Conservation (phyloP, 2,329 filamentous ascomycete genomes). For the Metarhizium humberi region DNA sequence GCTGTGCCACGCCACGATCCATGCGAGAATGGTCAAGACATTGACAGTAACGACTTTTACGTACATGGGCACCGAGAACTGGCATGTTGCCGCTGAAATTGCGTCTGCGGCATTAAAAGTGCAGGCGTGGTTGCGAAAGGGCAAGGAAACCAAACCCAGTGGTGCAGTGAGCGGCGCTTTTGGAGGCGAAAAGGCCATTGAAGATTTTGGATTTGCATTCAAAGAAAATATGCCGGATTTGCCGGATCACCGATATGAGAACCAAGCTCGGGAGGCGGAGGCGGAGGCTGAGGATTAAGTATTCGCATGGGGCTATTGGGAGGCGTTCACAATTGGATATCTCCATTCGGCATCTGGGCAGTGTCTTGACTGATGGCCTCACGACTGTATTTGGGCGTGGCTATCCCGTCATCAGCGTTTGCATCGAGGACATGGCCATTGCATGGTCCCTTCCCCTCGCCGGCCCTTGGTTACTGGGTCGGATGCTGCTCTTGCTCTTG, state of each 20-base stretch:
- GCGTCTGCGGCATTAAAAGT: conserved; percentile 28
- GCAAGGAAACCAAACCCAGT: conserved; percentile 2
- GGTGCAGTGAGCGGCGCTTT: conserved; percentile 10
- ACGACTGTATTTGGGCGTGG: too few species aligned
- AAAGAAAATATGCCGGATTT: conserved; percentile 15
- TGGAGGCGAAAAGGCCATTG: conserved; percentile 14
- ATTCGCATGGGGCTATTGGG: background rate
- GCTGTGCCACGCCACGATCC: conserved; percentile 26
- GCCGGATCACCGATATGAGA: conserved; percentile 7
- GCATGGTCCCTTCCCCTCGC: too few species aligned
- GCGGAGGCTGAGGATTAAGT: conserved; percentile 2
- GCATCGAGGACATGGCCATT: too few species aligned
- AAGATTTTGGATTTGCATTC: conserved; percentile 17
- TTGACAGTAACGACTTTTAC: conserved; percentile 33
- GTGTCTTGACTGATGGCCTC: too few species aligned
- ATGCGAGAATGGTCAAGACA: conserved; percentile 36
- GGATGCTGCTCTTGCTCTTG: too few species aligned
- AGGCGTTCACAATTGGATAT: background rate
- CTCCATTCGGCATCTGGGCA: background rate
- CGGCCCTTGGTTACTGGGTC: too few species aligned
- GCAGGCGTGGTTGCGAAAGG: conserved; percentile 31
- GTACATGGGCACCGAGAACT: conserved; percentile 38
- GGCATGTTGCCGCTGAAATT: conserved; percentile 32
- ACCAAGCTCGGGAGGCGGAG: conserved; percentile 1
- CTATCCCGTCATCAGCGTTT: too few species aligned